Evolutionary conservation across 768 basidiomycete species (phyloP), one percentile per base, ranked within the genome.

Genomic region (Polyporus arcularius): DNA sequence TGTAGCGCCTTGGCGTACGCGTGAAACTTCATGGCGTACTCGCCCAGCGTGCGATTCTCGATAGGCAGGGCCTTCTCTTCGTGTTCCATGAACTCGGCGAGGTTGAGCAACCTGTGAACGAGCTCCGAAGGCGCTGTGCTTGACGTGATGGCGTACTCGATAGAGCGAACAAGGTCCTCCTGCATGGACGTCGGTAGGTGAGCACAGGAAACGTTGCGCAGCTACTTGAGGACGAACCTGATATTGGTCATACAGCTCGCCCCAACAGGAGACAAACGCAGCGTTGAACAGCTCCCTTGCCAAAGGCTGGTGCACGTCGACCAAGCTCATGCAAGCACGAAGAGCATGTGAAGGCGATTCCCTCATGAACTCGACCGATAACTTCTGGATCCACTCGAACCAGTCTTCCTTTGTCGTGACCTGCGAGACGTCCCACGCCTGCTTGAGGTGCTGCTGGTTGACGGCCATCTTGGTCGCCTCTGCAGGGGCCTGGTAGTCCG

Each of bases 41-140:
- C 92, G 40, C 96, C 97, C 14, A 98, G 84, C 12, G 92, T 93
- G 53, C 92, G 85, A 67, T 95, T 89, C 67, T 97, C 94, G 61
- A 98, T 97, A 1, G 94, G 94, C 1, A 98, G 80, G 0, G 92
- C 84, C 70, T 96, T 96, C 70, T 98, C 97, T 74, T 98, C 96
- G 67, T 98, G 96, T 73, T 98, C 97, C 92, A 98, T 96, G 73
- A 98, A 98, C 72, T 99, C 97, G 4, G 95, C 95, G 28, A 98
- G 82, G 73, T 95, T 95, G 57, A 99, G 82, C 15, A 98, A 77
- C 28, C 92, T 85, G 71, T 97, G 93, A 18, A 96, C 90, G 31
- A 98, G 81, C 49, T 98, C 96, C 2, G 92, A 82, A 2, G 95
- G 93, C 4, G 92, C 87, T 9, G 77, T 82, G 15, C 81, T 77